Evolutionary conservation across 2,329 filamentous ascomycete species (phyloP).

Genomic region (Cercospora janseana): DNA sequence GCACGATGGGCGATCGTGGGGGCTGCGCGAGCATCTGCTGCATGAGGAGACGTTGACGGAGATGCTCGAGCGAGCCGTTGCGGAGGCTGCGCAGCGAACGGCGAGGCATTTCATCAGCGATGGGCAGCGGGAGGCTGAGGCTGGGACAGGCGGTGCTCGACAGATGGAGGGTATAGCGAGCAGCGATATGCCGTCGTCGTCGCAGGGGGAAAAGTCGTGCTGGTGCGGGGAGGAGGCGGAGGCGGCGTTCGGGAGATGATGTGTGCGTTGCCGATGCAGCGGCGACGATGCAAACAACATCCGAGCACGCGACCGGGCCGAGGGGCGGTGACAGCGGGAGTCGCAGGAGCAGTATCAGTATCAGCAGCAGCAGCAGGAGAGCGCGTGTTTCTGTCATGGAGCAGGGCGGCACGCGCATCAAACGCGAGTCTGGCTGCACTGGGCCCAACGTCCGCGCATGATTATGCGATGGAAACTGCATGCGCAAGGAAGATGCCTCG

Average conservation of each 20-base stretch:
- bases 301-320: conserved; percentile 7
- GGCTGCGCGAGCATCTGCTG: conserved; percentile 20
- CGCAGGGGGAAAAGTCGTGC: background rate
- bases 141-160: background rate
- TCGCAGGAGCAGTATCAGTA: background rate
- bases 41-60: conserved; percentile 11
- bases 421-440: conserved; percentile 5
- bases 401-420: background rate
- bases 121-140: background rate
- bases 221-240: background rate
- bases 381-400: background rate
- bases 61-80: conserved; percentile 1
- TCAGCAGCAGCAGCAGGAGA: background rate
- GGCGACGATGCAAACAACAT: too few species aligned
- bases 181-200: too few species aligned
- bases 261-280: background rate
- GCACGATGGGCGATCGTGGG: conserved; percentile 19
- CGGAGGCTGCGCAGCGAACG: background rate
- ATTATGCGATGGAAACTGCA: conserved; percentile 2
- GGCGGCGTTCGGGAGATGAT: conserved; percentile 3
- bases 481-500: conserved; percentile 14
- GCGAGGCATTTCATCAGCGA: background rate
- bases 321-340: conserved; percentile 14
- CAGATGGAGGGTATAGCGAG: conserved; percentile 9
- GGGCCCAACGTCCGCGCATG: background rate